phyloP scores from a whole-genome alignment of 2,329 filamentous ascomycete genomes.

The Scedosporium aurantiacum region DNA sequence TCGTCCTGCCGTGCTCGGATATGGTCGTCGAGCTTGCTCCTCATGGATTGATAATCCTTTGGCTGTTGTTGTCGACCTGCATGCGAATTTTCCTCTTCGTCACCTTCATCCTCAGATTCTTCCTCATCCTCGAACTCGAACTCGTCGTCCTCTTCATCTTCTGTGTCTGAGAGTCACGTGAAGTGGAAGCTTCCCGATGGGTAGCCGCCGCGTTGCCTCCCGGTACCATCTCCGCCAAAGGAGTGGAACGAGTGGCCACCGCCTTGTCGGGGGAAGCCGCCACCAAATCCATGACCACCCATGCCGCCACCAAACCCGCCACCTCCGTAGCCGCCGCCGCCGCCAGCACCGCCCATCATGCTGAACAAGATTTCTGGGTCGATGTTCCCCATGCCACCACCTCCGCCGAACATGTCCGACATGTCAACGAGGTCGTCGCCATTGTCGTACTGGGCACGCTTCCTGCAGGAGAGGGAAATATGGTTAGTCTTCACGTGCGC shows the following conservation, averaged over 20 bases:
- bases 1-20: conserved; percentile 17
- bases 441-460: conserved; percentile 81
- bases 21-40: conserved; percentile 12
- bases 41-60: background rate
- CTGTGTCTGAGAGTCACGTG: conserved; percentile 21
- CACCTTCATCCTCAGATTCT: conserved; percentile 17
- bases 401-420: conserved; percentile 69
- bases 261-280: conserved; percentile 36
- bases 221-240: conserved; percentile 34
- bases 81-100: conserved; percentile 14
- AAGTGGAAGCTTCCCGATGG: conserved; percentile 47
- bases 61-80: background rate
- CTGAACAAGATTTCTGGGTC: conserved; percentile 71
- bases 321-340: conserved; percentile 36
- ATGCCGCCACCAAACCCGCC: conserved; percentile 32
- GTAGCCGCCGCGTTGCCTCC: conserved; percentile 34
- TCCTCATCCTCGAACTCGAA: conserved; percentile 18
- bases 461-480: conserved; percentile 37
- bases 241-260: conserved; percentile 12
- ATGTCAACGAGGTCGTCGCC: conserved; percentile 86
- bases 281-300: conserved; percentile 3
- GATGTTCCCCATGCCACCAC: conserved; percentile 50
- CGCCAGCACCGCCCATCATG: conserved; percentile 62
- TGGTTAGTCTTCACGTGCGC: background rate
- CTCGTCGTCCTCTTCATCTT: conserved; percentile 20